These are phyloP conservation scores for Anthoceros angustus DNA, from an alignment of 225 moss, liverwort and hornwort species.

Conservation along the genomic window DNA sequence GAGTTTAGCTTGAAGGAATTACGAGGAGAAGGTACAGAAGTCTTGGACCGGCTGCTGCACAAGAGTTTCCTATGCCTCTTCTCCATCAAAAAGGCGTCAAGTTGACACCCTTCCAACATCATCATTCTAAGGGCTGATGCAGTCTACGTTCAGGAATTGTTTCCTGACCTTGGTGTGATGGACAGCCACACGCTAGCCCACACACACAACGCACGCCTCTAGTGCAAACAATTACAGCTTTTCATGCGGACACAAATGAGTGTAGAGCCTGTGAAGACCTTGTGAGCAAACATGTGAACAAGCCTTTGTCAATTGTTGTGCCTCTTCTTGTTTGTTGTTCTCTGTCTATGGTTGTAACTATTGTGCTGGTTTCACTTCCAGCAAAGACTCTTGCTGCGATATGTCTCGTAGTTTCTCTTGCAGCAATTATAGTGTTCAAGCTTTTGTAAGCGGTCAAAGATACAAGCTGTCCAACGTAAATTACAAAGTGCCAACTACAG, in stretches of 20 bases:
- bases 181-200: too few species aligned
- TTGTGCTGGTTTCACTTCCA: neutral
- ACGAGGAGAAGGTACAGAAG: neutral
- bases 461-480: neutral
- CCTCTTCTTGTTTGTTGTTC: neutral
- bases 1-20: neutral
- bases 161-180: neutral
- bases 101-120: neutral
- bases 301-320: neutral
- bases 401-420: neutral
- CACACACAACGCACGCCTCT: too few species aligned
- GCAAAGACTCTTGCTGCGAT: neutral
- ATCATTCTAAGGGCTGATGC: slow-evolving; percentile 1
- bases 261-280: neutral
- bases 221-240: neutral
- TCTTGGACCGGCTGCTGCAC: neutral
- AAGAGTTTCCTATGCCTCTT: neutral
- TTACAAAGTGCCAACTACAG: neutral
- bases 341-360: neutral
- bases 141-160: neutral
- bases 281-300: neutral
- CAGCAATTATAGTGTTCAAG: neutral
- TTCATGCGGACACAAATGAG: neutral
- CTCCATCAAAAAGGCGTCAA: neutral
- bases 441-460: neutral